Base-by-base conservation (phyloP, 768 basidiomycete species). In the Amanita muscaria region DNA sequence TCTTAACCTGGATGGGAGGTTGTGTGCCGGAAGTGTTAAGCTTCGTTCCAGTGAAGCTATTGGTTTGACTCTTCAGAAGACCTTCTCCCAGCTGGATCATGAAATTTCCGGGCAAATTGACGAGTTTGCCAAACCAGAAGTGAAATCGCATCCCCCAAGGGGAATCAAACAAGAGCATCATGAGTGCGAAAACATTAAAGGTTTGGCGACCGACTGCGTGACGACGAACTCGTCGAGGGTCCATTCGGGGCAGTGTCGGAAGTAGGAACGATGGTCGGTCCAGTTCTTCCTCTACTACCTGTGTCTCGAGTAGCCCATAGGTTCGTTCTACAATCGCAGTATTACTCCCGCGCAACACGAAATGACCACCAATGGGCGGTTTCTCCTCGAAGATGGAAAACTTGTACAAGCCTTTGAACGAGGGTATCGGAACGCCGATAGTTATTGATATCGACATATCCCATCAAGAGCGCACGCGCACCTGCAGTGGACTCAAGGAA, bases 211-310 rank as follows among this genome's bases (percentile, higher is more conserved):
- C 34, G 10, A 75, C 4, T 62, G 56, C 40, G 64, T 68, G 3
- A 61, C 64, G 51, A 74, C 15, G 46, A 84, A 83, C 59, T 92
- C 90, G 40, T 80, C 77, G 58, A 92, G 93, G 56, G 30, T 49
- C 51, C 34, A 53, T 55, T 44, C 60, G 52, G 11, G 57, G 49
- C 8, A 44, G 38, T 21, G 12, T 42, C 22, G 32, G 15, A 9
- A 3, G 18, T 23, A 18, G n/a, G 11, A 6, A 21, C 37, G 22
- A 11, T 25, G 25, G 11, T 23, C 50, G 7, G 42, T 60, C 59
- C 52, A 27, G 27, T 46, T 14, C 42, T 59, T 60, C 51, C 22
- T 44, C 40, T 8, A 52, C 51, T 7, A 59, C 59, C 21, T 65
- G 56, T 21, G 59, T 34, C 47, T 74, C 67, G 15, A 71, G 52